Base-by-base conservation (phyloP, 176 grass and related monocot species). In the Tillandsia fasciculata region DNA sequence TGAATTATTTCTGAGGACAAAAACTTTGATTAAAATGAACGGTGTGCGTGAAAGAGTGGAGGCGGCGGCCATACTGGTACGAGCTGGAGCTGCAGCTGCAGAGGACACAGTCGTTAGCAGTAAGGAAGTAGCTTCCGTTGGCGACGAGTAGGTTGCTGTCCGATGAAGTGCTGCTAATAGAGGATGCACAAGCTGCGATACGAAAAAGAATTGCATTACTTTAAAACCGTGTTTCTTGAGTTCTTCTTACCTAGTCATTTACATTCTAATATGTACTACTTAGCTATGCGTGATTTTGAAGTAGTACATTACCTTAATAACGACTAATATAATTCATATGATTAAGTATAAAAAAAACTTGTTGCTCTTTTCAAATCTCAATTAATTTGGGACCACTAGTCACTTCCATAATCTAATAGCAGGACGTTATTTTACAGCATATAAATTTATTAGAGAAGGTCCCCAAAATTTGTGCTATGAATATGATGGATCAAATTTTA, bases 21-120 rank as follows among this genome's bases (percentile, higher is more conserved):
- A 17, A 9, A 13, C 20, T 8, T 17, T 59, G 54, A 17, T 59
- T 42, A 42, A 59, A 18, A 15, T 15, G 14, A 59, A 59, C 54
- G 1, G 8, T 59, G 54, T 59, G 20, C 1, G n/a, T 17, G 15
- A 59, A 22, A 20, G 14, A 59, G 47, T 49, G 26, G 20, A 65
- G 24, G 63, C 8, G 27, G 12, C 27, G 27, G n/a, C 77, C 87
- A 82, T 65, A 99, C 94, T 86, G 87, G 85, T 88, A 99, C 14
- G 87, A 79, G 52, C 64, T 79, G 69, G 94, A 87, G 70, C 86
- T 87, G 80, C 94, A 99, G 78, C 89, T 77, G 68, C 94, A 99
- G 69, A 70, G 79, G 71, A 99, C 64, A 11, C 94, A 99, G 69
- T 90, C 88, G 68, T 88, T 90, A 65, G 94, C 94, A 0, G 89